Percentiles rank a stretch among this genome's conserved stretches.
These are phyloP conservation scores for Venturia oleaginea DNA, from an alignment of 2,329 filamentous ascomycete species.

Conservation along the genomic window DNA sequence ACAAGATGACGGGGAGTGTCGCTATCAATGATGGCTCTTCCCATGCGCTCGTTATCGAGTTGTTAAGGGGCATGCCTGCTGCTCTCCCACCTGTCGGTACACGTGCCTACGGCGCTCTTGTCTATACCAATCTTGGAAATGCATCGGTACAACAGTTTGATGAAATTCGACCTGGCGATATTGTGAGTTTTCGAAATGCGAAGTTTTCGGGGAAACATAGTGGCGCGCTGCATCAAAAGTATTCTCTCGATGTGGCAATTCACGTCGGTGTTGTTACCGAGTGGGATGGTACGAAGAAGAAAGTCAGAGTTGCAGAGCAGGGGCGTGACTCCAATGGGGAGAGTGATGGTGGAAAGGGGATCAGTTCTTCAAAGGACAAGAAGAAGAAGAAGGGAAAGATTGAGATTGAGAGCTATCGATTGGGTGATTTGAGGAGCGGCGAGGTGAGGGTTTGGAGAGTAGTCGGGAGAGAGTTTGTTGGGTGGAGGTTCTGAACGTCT, in stretches of 20 bases:
- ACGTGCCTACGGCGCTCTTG: slow-evolving; percentile 79
- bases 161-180: slow-evolving; percentile 87
- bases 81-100: slow-evolving; percentile 79
- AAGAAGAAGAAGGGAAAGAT: slow-evolving; percentile 49
- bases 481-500: slow-evolving; percentile 47
- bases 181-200: slow-evolving; percentile 85
- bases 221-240: slow-evolving; percentile 85
- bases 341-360: background rate
- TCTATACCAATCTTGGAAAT: slow-evolving; percentile 93
- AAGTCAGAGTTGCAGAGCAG: slow-evolving; percentile 91
- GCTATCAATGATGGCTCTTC: slow-evolving; percentile 80
- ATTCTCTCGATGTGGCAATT: slow-evolving; percentile 78
- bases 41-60: slow-evolving; percentile 65
- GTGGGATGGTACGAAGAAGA: slow-evolving; percentile 98
- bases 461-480: slow-evolving; percentile 85
- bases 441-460: slow-evolving; percentile 97
- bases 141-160: slow-evolving; percentile 83
- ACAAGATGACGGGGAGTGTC: slow-evolving; percentile 59
- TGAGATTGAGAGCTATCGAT: slow-evolving; percentile 85
- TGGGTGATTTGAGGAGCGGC: slow-evolving; percentile 83
- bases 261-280: slow-evolving; percentile 89
- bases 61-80: slow-evolving; percentile 63
- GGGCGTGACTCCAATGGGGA: slow-evolving; percentile 67
- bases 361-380: slow-evolving; percentile 1
- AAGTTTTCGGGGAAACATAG: slow-evolving; percentile 85